Evolutionary conservation across 257 asterid genomes (phyloP).

Genomic region (Euphrasia confusa): DNA sequence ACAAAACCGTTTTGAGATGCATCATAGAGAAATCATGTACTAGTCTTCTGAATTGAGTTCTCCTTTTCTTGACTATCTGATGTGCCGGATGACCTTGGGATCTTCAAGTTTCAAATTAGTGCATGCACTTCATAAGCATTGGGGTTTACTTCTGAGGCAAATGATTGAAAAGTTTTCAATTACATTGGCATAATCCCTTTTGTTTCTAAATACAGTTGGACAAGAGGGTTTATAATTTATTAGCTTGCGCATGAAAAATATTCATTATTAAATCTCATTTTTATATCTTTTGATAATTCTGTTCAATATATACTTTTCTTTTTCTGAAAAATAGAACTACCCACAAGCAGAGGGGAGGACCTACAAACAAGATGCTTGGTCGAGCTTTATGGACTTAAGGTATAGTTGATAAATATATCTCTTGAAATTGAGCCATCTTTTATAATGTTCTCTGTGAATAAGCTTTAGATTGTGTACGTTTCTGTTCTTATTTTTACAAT

Average conservation of each 20-base stretch:
- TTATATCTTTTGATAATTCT: neutral
- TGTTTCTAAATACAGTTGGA: neutral
- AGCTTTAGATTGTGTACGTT: conserved; percentile 20
- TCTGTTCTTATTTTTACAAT: conserved; percentile 14
- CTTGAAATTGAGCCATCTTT: neutral
- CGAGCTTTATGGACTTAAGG: conserved; percentile 97
- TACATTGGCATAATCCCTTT: neutral
- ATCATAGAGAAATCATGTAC: neutral
- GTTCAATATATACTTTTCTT: conserved; percentile 10
- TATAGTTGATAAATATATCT: conserved; percentile 28
- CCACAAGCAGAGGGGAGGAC: conserved; percentile 93
- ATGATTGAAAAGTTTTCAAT: neutral
- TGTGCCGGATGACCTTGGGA: neutral
- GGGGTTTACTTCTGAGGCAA: neutral
- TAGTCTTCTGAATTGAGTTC: neutral
- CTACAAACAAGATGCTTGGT: conserved; percentile 94
- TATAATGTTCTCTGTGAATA: conserved; percentile 14
- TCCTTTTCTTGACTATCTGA: neutral
- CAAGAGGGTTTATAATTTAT: neutral
- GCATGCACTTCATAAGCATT: neutral
- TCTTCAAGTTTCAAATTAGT: neutral
- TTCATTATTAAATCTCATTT: neutral
- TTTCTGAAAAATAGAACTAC: conserved; percentile 56
- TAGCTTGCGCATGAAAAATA: neutral
- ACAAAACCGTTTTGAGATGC: neutral